Evolutionary conservation across 1,284 basidiomycete species (phyloP).

Genomic region (Phylloboletellus chloephorus): DNA sequence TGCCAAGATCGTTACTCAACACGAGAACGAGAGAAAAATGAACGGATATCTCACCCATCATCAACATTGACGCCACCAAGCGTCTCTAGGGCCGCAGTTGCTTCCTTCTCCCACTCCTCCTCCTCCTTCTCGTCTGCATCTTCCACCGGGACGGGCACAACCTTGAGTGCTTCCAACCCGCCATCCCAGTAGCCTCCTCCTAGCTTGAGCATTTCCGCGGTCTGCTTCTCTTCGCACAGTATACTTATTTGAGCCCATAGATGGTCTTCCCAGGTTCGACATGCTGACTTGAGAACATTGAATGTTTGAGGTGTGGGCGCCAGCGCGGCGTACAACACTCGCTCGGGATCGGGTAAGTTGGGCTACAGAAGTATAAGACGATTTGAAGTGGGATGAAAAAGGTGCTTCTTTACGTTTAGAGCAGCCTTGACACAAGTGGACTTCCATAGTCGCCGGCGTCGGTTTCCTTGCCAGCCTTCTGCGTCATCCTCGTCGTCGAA

Average conservation of each 20-base stretch:
- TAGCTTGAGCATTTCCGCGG: conserved; percentile 51
- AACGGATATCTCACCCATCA: conserved; percentile 45
- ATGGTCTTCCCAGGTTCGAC: conserved; percentile 90
- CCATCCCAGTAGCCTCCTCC: conserved; percentile 63
- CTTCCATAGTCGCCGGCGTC: conserved; percentile 79
- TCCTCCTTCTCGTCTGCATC: conserved; percentile 45
- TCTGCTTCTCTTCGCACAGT: conserved; percentile 78
- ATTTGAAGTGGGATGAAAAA: conserved; percentile 1
- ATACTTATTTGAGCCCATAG: conserved; percentile 90
- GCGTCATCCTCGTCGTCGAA: conserved; percentile 47
- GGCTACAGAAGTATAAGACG: conserved; percentile 40
- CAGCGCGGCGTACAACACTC: conserved; percentile 83
- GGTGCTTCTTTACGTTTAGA: conserved; percentile 53
- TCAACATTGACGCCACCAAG: conserved; percentile 48
- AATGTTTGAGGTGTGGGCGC: conserved; percentile 76
- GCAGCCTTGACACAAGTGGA: conserved; percentile 75
- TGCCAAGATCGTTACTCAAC: conserved; percentile 26
- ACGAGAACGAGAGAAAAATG: not conserved
- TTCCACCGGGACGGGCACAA: conserved; percentile 29
- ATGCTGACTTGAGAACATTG: conserved; percentile 70
- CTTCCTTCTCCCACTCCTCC: conserved; percentile 60
- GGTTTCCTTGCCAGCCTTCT: conserved; percentile 65
- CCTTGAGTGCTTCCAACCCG: conserved; percentile 40
- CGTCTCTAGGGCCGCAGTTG: conserved; percentile 46
- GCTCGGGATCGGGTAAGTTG: conserved; percentile 68